phyloP scores from a whole-genome alignment of 306 rosid species.

The Lathyrus oleraceus region DNA sequence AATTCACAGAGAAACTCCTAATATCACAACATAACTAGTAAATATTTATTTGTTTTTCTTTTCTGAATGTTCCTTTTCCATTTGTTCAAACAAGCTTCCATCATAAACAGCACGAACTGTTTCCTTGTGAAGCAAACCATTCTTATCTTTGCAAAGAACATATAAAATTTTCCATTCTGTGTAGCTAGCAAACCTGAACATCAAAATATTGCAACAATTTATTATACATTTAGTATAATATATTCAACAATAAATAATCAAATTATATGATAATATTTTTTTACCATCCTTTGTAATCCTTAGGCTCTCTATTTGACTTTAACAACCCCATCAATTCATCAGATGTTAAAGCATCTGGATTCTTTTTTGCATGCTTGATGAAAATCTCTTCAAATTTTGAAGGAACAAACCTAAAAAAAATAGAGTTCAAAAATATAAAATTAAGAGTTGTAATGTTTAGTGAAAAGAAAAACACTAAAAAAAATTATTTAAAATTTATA shows the following conservation, averaged over 20 bases:
- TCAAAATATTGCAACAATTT: background rate
- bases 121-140: constrained; percentile 66
- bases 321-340: constrained; percentile 61
- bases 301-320: constrained; percentile 62
- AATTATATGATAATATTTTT: background rate
- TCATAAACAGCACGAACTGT: constrained; percentile 70
- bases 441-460: background rate
- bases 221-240: background rate
- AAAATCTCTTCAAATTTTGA: constrained; percentile 81
- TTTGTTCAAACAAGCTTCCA: constrained; percentile 65
- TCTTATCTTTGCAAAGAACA: constrained; percentile 64
- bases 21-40: background rate
- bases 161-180: constrained; percentile 72
- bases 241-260: background rate
- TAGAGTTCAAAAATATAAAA: background rate
- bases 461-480: background rate
- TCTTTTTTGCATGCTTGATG: constrained; percentile 51
- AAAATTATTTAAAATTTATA: background rate
- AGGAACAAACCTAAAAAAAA: constrained; percentile 64
- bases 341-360: constrained; percentile 62
- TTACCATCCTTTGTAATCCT: constrained; percentile 66
- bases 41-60: constrained; percentile 33
- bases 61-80: constrained; percentile 61
- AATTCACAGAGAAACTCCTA: background rate
- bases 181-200: constrained; percentile 59